Conservation (phyloP, 768 basidiomycete genomes). For the Lentinula boryana region DNA sequence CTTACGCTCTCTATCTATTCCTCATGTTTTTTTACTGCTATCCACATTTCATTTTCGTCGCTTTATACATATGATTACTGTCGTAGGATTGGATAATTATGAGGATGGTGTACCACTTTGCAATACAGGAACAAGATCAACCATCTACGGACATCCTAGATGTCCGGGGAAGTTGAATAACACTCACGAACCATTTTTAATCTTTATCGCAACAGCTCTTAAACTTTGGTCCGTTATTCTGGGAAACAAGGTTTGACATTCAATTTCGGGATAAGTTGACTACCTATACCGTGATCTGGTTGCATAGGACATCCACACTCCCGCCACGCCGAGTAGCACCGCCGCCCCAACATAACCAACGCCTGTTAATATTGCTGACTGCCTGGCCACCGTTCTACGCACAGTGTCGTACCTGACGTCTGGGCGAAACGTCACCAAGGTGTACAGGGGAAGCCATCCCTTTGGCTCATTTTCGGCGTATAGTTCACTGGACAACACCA, state of each 20-base stretch:
- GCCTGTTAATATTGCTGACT: slow-evolving; percentile 54
- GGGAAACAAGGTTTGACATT: slow-evolving; percentile 4
- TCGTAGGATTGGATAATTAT: slow-evolving; percentile 13
- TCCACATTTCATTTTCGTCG: slow-evolving; percentile 14
- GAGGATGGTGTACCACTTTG: not conserved
- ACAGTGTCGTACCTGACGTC: slow-evolving; percentile 90
- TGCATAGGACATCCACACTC: slow-evolving; percentile 26
- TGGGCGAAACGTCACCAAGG: slow-evolving; percentile 96
- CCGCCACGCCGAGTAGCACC: slow-evolving; percentile 32
- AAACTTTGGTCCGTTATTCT: slow-evolving; percentile 1
- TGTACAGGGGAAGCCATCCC: slow-evolving; percentile 93
- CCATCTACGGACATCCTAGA: not conserved
- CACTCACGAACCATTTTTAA: slow-evolving; percentile 1
- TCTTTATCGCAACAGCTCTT: not conserved
- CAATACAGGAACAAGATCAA: not conserved
- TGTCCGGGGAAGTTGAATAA: not conserved
- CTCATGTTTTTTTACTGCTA: slow-evolving; percentile 19
- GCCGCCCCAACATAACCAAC: slow-evolving; percentile 44
- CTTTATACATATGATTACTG: slow-evolving; percentile 27
- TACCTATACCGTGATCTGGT: not conserved
- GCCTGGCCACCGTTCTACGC: slow-evolving; percentile 60
- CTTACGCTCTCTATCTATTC: slow-evolving; percentile 17
- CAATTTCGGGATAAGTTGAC: not conserved
- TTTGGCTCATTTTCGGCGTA: slow-evolving; percentile 54
- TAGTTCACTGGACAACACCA: slow-evolving; percentile 41